Evolutionary conservation across 2,329 filamentous ascomycete genomes (phyloP).

Genomic region (Ceratocystis lukuohia): DNA sequence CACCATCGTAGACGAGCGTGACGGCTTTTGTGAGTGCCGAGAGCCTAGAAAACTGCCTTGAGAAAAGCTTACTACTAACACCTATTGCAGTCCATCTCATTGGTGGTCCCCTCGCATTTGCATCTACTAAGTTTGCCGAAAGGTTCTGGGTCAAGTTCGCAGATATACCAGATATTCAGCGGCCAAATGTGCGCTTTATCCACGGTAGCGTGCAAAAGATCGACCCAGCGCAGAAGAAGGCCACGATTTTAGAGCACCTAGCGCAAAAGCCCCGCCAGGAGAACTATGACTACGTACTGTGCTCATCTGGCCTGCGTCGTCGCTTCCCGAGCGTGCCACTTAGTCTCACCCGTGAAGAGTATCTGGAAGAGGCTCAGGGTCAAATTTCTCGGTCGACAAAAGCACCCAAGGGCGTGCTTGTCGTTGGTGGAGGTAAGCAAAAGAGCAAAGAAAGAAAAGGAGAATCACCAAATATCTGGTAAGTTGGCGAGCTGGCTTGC

Average conservation of each 20-base stretch:
- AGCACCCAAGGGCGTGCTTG: slow-evolving; percentile 46
- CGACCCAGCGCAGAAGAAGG: slow-evolving; percentile 45
- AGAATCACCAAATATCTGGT: background rate
- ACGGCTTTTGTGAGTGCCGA: slow-evolving; percentile 58
- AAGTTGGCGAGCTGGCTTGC: slow-evolving; percentile 15
- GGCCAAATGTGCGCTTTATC: slow-evolving; percentile 47
- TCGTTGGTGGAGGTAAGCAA: slow-evolving; percentile 49
- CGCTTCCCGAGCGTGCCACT: slow-evolving; percentile 62
- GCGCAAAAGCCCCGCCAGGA: slow-evolving; percentile 33
- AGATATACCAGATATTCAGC: slow-evolving; percentile 52
- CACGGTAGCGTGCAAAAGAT: slow-evolving; percentile 51
- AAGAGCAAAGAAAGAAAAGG: slow-evolving; percentile 32
- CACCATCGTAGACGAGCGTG: slow-evolving; percentile 64
- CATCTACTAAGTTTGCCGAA: slow-evolving; percentile 46
- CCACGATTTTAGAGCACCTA: slow-evolving; percentile 38
- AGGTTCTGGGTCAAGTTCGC: slow-evolving; percentile 58
- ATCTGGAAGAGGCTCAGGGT: slow-evolving; percentile 45
- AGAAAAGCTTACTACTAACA: slow-evolving; percentile 9
- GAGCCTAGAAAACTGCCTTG: background rate
- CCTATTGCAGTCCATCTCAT: slow-evolving; percentile 54
- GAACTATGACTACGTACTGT: slow-evolving; percentile 62
- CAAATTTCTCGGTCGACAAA: slow-evolving; percentile 44
- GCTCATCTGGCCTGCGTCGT: slow-evolving; percentile 55
- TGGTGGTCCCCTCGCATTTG: slow-evolving; percentile 58
- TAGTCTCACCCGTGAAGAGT: slow-evolving; percentile 46